Conservation (phyloP, 495 filamentous ascomycete genomes). For the Neurospora tetraspora region DNA sequence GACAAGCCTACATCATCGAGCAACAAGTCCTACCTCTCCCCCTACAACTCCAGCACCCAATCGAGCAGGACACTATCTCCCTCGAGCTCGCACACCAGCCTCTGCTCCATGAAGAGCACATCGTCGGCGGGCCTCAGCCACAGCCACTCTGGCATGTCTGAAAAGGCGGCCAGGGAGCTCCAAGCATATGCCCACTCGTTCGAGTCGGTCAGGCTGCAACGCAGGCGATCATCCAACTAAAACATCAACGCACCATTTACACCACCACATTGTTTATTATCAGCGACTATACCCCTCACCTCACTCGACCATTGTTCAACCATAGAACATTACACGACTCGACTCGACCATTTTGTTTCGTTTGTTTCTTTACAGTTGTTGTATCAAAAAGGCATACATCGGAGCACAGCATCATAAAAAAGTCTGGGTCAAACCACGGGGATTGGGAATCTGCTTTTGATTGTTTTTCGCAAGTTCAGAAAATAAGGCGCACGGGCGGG, state of each 20-base stretch:
- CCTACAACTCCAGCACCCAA: slow-evolving; percentile 44
- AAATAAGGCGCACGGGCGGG: neutral
- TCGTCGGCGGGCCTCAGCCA: slow-evolving; percentile 43
- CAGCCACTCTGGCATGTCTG: slow-evolving; percentile 50
- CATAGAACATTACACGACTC: slow-evolving; percentile 18
- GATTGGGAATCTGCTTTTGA: neutral
- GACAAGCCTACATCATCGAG: slow-evolving; percentile 23
- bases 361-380: slow-evolving; percentile 32
- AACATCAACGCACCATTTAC: neutral
- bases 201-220: slow-evolving; percentile 58
- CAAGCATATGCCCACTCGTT: slow-evolving; percentile 80
- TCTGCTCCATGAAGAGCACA: slow-evolving; percentile 65
- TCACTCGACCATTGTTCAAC: slow-evolving; percentile 15
- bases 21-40: slow-evolving; percentile 56
- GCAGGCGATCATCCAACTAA: slow-evolving; percentile 38
- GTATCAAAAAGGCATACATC: slow-evolving; percentile 42
- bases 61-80: slow-evolving; percentile 50
- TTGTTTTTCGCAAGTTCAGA: neutral
- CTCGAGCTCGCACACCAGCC: slow-evolving; percentile 76
- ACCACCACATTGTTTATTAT: slow-evolving; percentile 5
- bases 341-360: slow-evolving; percentile 12
- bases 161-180: slow-evolving; percentile 69
- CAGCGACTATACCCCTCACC: slow-evolving; percentile 28
- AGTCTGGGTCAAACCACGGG: slow-evolving; percentile 11
- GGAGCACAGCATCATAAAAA: slow-evolving; percentile 46